phyloP scores from a whole-genome alignment of 176 grass and related monocot species.

The Otatea glauca region DNA sequence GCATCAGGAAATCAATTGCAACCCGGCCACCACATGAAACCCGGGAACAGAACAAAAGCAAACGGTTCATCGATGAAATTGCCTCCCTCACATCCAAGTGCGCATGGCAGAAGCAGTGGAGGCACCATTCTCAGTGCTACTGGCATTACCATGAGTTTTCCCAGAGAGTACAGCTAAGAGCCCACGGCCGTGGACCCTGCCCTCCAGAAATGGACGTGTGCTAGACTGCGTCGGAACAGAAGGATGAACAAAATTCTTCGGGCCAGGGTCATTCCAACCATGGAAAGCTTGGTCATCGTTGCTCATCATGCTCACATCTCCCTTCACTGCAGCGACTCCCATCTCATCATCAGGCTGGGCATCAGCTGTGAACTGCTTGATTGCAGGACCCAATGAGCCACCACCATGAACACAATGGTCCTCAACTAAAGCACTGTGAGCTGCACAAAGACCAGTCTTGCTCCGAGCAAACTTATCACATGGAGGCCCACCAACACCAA shows the following conservation, averaged over 20 bases:
- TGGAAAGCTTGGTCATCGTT: constrained; percentile 1
- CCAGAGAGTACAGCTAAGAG: constrained; percentile 62
- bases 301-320: constrained; percentile 25
- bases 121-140: constrained; percentile 28
- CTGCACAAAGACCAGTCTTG: constrained; percentile 62
- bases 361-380: neutral
- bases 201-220: constrained; percentile 47
- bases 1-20: neutral
- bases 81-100: constrained; percentile 53
- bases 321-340: neutral
- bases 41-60: neutral
- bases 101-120: constrained; percentile 42
- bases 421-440: constrained; percentile 60
- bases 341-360: constrained; percentile 25
- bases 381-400: constrained; percentile 45
- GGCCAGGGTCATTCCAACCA: neutral
- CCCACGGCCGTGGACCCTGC: constrained; percentile 76
- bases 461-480: constrained; percentile 68
- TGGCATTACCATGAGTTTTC: neutral
- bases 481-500: constrained; percentile 31
- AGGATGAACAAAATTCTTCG: neutral
- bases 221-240: neutral
- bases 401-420: constrained; percentile 59
- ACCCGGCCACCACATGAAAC: neutral
- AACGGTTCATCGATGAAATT: neutral